Conservation (phyloP, 495 filamentous ascomycete species). For the Talaromyces proteolyticus region DNA sequence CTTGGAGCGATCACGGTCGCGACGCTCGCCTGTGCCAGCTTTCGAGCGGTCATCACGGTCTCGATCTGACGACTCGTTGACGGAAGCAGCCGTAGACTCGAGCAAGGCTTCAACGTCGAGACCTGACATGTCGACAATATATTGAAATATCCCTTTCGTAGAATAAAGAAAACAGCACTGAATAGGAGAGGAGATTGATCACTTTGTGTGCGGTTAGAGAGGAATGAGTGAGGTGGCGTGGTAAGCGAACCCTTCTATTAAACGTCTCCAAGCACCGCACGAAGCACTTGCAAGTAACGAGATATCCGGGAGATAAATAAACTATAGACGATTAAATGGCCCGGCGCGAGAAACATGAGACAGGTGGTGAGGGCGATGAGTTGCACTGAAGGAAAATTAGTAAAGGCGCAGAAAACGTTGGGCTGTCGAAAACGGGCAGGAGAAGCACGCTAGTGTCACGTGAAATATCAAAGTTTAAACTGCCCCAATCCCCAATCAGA, state of each 20-base stretch:
- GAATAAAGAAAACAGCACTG: constrained; percentile 16
- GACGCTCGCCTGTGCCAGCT: constrained; percentile 48
- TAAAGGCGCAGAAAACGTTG: no score
- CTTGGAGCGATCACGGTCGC: constrained; percentile 49
- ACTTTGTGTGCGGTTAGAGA: constrained; percentile 44
- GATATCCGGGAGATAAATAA: no score
- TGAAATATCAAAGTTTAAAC: no score
- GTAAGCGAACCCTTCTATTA: constrained; percentile 36
- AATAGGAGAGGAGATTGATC: constrained; percentile 32
- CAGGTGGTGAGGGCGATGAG: no score
- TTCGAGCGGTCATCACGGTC: constrained; percentile 55
- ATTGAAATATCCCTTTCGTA: constrained; percentile 12
- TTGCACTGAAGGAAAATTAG: no score
- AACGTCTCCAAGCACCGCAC: background rate
- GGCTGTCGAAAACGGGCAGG: no score
- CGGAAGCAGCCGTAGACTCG: constrained; percentile 72
- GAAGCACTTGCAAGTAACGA: background rate
- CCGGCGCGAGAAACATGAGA: no score
- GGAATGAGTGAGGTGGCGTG: constrained; percentile 18
- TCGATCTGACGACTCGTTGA: constrained; percentile 46
- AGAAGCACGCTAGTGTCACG: no score
- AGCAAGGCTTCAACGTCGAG: constrained; percentile 91
- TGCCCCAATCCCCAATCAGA: no score
- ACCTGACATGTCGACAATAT: constrained; percentile 64
- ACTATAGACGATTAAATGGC: no score